Evolutionary conservation across 495 filamentous ascomycete species (phyloP).

Genomic region (Filosporella fistucella): DNA sequence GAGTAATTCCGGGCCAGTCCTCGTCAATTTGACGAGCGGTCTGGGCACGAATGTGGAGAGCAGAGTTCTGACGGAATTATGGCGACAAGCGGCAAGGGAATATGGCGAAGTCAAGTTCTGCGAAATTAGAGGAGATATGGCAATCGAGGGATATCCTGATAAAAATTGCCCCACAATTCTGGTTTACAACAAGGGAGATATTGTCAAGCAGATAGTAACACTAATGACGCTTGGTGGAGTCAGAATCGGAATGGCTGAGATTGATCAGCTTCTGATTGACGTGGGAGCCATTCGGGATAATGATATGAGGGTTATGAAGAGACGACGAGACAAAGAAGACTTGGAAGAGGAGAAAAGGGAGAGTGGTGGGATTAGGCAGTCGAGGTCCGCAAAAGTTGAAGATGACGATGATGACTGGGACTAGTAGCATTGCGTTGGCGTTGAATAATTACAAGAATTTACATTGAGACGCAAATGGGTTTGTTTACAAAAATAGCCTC

Average conservation of each 20-base stretch:
- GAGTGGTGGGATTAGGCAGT: constrained; percentile 38
- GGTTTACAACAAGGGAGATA: constrained; percentile 87
- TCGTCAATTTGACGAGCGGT: constrained; percentile 82
- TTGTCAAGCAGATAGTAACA: constrained; percentile 82
- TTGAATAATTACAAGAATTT: too few species aligned
- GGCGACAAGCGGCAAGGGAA: constrained; percentile 74
- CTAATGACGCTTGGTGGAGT: constrained; percentile 71
- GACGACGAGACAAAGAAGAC: constrained; percentile 55
- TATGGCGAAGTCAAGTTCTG: constrained; percentile 97
- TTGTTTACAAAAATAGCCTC: too few species aligned
- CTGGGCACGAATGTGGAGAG: constrained; percentile 77
- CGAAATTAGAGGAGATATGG: constrained; percentile 87
- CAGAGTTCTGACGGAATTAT: constrained; percentile 75
- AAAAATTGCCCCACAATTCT: constrained; percentile 91
- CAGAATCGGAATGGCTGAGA: constrained; percentile 54
- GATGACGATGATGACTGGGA: constrained; percentile 77
- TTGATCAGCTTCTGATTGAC: constrained; percentile 76
- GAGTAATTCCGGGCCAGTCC: constrained; percentile 64
- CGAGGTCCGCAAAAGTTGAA: constrained; percentile 41
- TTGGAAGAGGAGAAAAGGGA: constrained; percentile 42
- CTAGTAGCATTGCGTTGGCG: constrained; percentile 31
- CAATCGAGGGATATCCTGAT: constrained; percentile 95
- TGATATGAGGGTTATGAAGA: constrained; percentile 71
- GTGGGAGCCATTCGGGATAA: constrained; percentile 70
- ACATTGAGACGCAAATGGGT: too few species aligned